phyloP scores from a whole-genome alignment of 148 eudicot genomes.

The Rheum nobile region DNA sequence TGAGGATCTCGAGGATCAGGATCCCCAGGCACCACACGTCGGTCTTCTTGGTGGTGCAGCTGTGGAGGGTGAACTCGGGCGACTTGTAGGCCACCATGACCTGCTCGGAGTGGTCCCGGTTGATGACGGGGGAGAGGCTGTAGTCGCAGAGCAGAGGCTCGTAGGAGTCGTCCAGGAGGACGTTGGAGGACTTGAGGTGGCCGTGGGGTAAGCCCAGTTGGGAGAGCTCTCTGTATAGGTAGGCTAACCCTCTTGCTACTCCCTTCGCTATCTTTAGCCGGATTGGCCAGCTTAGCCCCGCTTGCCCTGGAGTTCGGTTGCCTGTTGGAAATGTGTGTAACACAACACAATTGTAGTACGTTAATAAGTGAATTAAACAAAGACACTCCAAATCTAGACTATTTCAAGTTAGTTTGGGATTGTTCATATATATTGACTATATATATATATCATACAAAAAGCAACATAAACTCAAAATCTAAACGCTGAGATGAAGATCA shows the following conservation, averaged over 20 bases:
- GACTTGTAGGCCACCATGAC: constrained; percentile 87
- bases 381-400: too few species aligned
- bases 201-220: constrained; percentile 54
- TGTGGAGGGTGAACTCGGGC: constrained; percentile 45
- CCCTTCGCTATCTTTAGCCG: constrained; percentile 76
- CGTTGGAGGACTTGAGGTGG: constrained; percentile 84
- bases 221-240: constrained; percentile 60
- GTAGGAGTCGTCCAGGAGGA: constrained; percentile 42
- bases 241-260: constrained; percentile 63
- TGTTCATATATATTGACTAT: too few species aligned
- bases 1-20: constrained; percentile 58
- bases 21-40: constrained; percentile 89
- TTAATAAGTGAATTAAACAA: too few species aligned
- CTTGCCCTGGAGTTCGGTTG: constrained; percentile 29
- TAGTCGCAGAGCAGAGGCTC: constrained; percentile 71
- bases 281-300: constrained; percentile 53
- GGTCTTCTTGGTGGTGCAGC: constrained; percentile 40
- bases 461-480: not conserved
- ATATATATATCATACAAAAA: not conserved
- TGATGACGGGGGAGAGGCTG: constrained; percentile 44
- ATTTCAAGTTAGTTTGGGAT: too few species aligned
- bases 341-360: not conserved
- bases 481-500: not conserved
- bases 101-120: constrained; percentile 61
- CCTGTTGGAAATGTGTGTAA: constrained; percentile 21